Percentiles rank a stretch among this genome's conserved stretches.
phyloP scores from a whole-genome alignment of 2,329 filamentous ascomycete species.

The Aspergillus intermedius region DNA sequence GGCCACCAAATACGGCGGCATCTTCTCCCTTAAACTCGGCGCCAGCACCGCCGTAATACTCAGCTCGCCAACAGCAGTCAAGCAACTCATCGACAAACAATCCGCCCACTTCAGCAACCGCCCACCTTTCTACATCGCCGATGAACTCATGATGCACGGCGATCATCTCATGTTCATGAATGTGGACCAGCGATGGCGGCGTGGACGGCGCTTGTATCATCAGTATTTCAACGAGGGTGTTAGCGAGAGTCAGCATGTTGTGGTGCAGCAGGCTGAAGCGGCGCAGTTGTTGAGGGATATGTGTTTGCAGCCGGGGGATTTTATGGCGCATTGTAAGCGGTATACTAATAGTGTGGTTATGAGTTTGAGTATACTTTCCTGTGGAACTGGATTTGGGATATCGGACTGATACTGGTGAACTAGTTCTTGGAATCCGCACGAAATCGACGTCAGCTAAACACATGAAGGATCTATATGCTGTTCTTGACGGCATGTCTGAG shows the following conservation, averaged over 20 bases:
- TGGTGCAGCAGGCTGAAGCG: slow-evolving; percentile 44
- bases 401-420: neutral
- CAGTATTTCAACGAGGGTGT: slow-evolving; percentile 42
- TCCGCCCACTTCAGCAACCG: slow-evolving; percentile 39
- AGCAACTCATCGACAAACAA: slow-evolving; percentile 42
- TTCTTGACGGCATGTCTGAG: slow-evolving; percentile 25
- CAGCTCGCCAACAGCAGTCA: slow-evolving; percentile 34
- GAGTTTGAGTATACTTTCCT: slow-evolving; percentile 24
- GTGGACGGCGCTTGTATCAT: slow-evolving; percentile 42
- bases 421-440: slow-evolving; percentile 30
- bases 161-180: slow-evolving; percentile 45
- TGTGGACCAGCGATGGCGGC: slow-evolving; percentile 42
- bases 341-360: slow-evolving; percentile 47
- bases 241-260: slow-evolving; percentile 39
- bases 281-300: slow-evolving; percentile 43
- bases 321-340: slow-evolving; percentile 44
- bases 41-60: slow-evolving; percentile 37
- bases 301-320: slow-evolving; percentile 34
- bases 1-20: slow-evolving; percentile 38
- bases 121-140: slow-evolving; percentile 37
- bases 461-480: slow-evolving; percentile 32
- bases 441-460: slow-evolving; percentile 25
- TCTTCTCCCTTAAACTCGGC: slow-evolving; percentile 41
- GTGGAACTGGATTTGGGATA: too few species aligned
- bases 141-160: slow-evolving; percentile 39